Evolutionary conservation across 257 asterid genomes (phyloP).

Genomic region (Verbascum thapsus): DNA sequence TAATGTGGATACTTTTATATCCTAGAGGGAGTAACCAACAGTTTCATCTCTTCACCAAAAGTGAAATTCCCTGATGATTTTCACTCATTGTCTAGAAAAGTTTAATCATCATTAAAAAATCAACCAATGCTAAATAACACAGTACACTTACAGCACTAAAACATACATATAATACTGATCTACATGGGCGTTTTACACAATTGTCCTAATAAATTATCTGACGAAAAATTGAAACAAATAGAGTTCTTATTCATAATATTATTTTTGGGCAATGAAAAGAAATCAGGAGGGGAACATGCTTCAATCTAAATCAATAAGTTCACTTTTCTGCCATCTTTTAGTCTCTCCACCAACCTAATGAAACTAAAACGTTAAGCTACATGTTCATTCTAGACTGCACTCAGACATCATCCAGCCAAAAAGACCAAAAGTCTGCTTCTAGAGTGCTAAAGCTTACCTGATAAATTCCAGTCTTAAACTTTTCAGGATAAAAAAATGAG

Average conservation of each 20-base stretch:
- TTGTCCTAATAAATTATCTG: neutral
- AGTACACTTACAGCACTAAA: too few species aligned
- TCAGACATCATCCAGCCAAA: slow-evolving; percentile 17
- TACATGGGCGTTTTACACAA: too few species aligned
- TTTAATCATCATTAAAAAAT: too few species aligned
- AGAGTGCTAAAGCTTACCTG: slow-evolving; percentile 6
- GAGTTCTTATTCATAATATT: neutral
- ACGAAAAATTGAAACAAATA: neutral
- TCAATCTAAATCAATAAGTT: slow-evolving; percentile 1
- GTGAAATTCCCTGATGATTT: neutral
- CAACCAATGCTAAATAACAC: too few species aligned
- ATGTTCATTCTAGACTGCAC: slow-evolving; percentile 11
- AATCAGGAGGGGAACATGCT: neutral
- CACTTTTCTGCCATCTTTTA: neutral
- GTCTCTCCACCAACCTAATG: neutral
- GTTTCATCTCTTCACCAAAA: neutral
- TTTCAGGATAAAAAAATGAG: neutral
- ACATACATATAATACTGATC: too few species aligned
- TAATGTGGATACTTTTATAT: slow-evolving; percentile 1
- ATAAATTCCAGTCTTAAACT: neutral
- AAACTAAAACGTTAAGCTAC: slow-evolving; percentile 9
- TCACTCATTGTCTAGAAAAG: neutral
- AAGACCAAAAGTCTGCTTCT: neutral
- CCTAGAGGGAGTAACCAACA: neutral
- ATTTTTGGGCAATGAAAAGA: neutral